Conservation (phyloP, 2,329 filamentous ascomycete genomes). For the Ophiostoma quercus region DNA sequence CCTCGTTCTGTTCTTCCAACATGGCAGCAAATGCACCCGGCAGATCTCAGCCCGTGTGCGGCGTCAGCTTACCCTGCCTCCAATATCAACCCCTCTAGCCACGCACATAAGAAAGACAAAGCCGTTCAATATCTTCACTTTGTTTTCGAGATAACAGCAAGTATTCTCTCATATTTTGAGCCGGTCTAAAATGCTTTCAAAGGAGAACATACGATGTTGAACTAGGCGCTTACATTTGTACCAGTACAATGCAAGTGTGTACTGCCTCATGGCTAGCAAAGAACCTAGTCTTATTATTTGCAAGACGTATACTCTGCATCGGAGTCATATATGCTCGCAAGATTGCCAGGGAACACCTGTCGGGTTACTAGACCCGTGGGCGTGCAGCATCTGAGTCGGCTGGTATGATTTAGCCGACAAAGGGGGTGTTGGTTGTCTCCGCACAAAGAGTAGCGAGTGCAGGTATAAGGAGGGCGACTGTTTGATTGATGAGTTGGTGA, state of each 20-base stretch:
- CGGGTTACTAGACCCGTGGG: background rate
- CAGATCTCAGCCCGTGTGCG: background rate
- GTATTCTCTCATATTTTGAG: background rate
- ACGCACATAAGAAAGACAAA: background rate
- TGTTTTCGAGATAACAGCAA: background rate
- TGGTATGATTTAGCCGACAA: background rate
- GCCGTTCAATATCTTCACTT: background rate
- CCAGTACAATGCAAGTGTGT: background rate
- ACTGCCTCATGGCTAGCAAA: background rate
- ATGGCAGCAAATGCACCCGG: background rate
- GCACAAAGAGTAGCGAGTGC: background rate
- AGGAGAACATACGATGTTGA: too few relatives aligned
- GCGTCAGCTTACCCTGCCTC: background rate
- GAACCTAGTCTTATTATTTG: background rate
- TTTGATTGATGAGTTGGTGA: background rate
- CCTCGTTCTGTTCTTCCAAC: background rate
- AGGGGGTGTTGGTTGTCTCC: background rate
- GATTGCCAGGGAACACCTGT: background rate
- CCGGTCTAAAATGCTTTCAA: background rate
- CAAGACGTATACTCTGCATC: background rate
- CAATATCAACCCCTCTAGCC: background rate
- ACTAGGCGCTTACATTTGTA: background rate
- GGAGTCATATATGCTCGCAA: background rate
- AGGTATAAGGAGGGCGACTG: background rate
- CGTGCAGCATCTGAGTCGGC: background rate